Evolutionary conservation across 805 yeast genomes (phyloP), one percentile per base, ranked within the genome.

Genomic region (Pichia phayaonensis): DNA sequence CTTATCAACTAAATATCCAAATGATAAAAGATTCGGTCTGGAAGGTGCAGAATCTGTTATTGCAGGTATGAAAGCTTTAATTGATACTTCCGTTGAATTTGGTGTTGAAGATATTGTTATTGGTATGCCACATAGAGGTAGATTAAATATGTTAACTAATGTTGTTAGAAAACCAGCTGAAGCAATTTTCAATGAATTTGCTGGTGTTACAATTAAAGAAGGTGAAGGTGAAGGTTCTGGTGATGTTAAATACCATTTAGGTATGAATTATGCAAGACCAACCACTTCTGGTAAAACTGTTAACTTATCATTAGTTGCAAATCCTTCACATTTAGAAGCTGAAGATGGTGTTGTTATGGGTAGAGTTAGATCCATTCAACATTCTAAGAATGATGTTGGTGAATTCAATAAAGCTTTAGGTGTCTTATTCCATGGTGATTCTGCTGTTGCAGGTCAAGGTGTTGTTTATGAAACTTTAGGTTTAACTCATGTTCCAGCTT

Each of bases 81-180:
- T 94, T 66, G 99, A 94, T 72, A 83, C 90, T 59, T 79, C 96
- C 43, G 98, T 90, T 46, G 95, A 86, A 59, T 73, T 75, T 55
- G 99, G 99, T 61, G 84, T 92, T 48, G 97, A 90, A 72, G 98
- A 92, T 68, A 83, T 94, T 55, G 95, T 92, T 63, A 85, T 94
- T 62, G 99, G 99, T 75, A 94, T 94, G 98, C 97, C 99, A 48
- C 99, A 94, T 73, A 87, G 99, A 80, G 99, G 99, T 73, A 84
- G 99, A 76, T 78, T 94, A 64, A 94, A 94, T 72, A 90, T 94
- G 84, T 80, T 94, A 72, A 89, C 98, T 54, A 94, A 94, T 74
- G 98, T 94, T 62, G 97, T 94, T 46, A 86, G 99, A 75, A 94
- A 94, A 71, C 98, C 99, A 63, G 90, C 94, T 69, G 98, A 92